Evolutionary conservation across 2,329 filamentous ascomycete genomes (phyloP).

Genomic region (Phialophora chinensis): DNA sequence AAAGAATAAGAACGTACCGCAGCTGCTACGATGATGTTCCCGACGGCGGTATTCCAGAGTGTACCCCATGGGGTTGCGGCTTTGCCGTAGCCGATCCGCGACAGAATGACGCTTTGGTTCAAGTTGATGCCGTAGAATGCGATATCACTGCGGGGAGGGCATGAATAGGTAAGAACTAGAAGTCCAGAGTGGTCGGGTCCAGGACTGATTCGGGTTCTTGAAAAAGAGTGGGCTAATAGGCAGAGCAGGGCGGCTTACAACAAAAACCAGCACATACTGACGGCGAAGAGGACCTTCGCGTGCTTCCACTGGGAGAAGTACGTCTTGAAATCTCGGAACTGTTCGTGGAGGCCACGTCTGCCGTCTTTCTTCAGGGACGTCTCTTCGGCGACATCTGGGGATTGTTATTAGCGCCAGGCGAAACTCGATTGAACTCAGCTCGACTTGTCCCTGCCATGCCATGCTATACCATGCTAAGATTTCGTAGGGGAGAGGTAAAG

Average conservation of each 20-base stretch:
- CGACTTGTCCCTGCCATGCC: too few relatives aligned
- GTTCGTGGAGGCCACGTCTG: conserved; percentile 27
- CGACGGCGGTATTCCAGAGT: conserved; percentile 45
- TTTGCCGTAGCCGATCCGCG: conserved; percentile 44
- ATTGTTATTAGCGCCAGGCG: neutral
- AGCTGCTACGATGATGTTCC: conserved; percentile 45
- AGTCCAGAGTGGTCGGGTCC: neutral
- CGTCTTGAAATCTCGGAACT: conserved; percentile 42
- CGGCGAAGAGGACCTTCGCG: conserved; percentile 45
- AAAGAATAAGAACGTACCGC: too few relatives aligned
- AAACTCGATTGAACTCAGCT: neutral
- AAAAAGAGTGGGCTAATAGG: neutral
- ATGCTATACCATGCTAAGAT: neutral
- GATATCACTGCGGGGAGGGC: conserved; percentile 35
- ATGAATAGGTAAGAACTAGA: neutral
- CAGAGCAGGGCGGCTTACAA: conserved; percentile 28
- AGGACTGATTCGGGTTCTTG: too few relatives aligned
- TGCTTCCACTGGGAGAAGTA: conserved; percentile 45
- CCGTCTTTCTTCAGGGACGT: conserved; percentile 26
- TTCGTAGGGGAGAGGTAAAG: neutral
- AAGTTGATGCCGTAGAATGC: conserved; percentile 47
- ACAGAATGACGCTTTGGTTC: conserved; percentile 45
- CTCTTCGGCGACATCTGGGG: conserved; percentile 27
- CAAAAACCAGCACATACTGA: conserved; percentile 44
- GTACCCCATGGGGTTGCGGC: conserved; percentile 43